phyloP scores from a whole-genome alignment of 1,284 basidiomycete species.

The Malassezia slooffiae region DNA sequence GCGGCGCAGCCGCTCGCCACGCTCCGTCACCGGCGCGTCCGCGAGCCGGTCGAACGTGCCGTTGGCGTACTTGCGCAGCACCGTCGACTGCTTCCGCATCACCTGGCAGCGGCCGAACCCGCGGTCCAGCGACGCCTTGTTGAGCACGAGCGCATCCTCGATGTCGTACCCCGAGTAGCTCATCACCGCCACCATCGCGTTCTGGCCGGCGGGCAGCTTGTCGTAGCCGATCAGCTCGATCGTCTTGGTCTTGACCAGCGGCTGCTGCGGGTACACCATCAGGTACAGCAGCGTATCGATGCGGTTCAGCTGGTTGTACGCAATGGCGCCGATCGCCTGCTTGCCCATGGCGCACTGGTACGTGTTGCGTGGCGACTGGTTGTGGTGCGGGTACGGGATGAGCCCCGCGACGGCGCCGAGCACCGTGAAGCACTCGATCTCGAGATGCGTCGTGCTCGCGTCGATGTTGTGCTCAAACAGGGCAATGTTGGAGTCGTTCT shows the following conservation, averaged over 20 bases:
- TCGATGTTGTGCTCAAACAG: constrained; percentile 83
- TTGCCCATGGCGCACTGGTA: constrained; percentile 99
- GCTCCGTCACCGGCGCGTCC: constrained; percentile 72
- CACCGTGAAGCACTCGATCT: constrained; percentile 97
- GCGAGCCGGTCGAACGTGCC: constrained; percentile 94
- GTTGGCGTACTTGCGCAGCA: constrained; percentile 91
- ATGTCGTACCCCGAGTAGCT: constrained; percentile 99
- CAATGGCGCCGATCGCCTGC: constrained; percentile 98
- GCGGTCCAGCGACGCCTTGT: constrained; percentile 71
- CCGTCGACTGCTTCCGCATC: constrained; percentile 83
- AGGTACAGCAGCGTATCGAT: constrained; percentile 98
- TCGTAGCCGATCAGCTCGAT: constrained; percentile 93
- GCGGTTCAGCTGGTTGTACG: constrained; percentile 91
- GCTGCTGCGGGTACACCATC: constrained; percentile 97
- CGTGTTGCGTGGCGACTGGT: constrained; percentile 96
- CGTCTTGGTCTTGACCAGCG: constrained; percentile 92
- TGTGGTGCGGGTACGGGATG: constrained; percentile 98
- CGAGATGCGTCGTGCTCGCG: constrained; percentile 68
- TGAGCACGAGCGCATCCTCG: constrained; percentile 93
- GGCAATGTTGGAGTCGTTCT: constrained; percentile 95
- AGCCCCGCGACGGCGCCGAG: constrained; percentile 94
- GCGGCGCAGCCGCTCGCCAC: constrained; percentile 63
- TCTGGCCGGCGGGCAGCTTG: constrained; percentile 90
- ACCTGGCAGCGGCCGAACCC: constrained; percentile 97
- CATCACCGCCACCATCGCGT: constrained; percentile 98